These are phyloP conservation scores for Boeremia lycopersici DNA, from an alignment of 2,329 filamentous ascomycete species.

Conservation along the genomic window DNA sequence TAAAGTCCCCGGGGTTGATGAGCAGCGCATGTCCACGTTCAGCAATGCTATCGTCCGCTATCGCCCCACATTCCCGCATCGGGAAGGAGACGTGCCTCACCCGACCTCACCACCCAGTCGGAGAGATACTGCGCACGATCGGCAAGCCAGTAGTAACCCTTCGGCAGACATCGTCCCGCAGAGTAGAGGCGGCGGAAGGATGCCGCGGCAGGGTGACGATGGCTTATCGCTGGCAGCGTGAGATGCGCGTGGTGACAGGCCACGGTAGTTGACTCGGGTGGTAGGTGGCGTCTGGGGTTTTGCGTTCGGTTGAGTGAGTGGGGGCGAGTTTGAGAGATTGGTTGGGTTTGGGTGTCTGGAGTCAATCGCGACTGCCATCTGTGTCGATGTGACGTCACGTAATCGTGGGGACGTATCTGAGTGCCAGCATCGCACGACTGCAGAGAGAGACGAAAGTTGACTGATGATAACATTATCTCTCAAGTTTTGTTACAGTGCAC, in stretches of 20 bases:
- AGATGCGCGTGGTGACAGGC: background rate
- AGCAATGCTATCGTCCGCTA: slow-evolving; percentile 4
- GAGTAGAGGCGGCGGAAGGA: slow-evolving; percentile 1
- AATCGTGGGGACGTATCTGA: too few relatives aligned
- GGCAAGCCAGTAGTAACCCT: background rate
- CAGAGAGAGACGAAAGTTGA: too few relatives aligned
- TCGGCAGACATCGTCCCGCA: slow-evolving; percentile 1
- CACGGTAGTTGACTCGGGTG: too few relatives aligned
- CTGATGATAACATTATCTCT: too few relatives aligned
- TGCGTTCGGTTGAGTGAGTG: too few relatives aligned
- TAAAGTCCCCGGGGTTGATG: background rate
- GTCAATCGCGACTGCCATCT: too few relatives aligned
- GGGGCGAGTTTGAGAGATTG: too few relatives aligned
- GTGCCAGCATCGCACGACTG: too few relatives aligned
- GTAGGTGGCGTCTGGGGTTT: too few relatives aligned
- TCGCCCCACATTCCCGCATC: slow-evolving; percentile 8
- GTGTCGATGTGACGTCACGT: too few relatives aligned
- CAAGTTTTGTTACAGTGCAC: too few relatives aligned
- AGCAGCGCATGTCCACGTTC: background rate
- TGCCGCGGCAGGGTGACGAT: background rate
- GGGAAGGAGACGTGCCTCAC: slow-evolving; percentile 4
- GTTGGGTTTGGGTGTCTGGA: too few relatives aligned
- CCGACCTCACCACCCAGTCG: background rate
- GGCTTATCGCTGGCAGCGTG: background rate
- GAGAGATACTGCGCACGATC: slow-evolving; percentile 1